Evolutionary conservation across 176 grass and related monocot genomes (phyloP), one percentile per base, ranked within the genome.

Genomic region (Elymus sibiricus): DNA sequence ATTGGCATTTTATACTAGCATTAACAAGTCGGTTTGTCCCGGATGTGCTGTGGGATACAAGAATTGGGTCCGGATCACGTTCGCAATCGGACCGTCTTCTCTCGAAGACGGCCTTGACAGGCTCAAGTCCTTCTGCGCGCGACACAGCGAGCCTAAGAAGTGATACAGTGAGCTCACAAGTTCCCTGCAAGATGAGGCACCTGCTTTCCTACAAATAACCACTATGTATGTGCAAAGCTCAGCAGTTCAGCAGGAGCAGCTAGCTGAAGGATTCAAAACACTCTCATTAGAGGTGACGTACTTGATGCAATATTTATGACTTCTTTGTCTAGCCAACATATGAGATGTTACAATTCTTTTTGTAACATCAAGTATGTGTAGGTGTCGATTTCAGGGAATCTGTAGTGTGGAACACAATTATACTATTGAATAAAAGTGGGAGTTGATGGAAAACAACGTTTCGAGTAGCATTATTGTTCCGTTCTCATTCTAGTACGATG

Each of bases 61-160:
- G 74, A 86, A 95, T 43, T 95, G 94, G 94, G 84, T 93, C 21
- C 77, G 91, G 22, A 91, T 93, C 82, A 95, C 91, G 27, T 87
- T 91, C 64, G 84, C 91, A 0, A 53, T 91, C 32, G 87, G 47
- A 11, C 89, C 89, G 1, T 93, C 89, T 80, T 89, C 89, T 68
- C 89, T 95, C 0, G 53, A 93, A 85, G 94, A 93, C 2, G 94
- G 94, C 25, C 86, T 93, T 35, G 71, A 73, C 11, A 91, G 89
- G 89, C 86, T 93, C 15, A 95, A 70, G 35, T 87, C 84, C 34
- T 95, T 91, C 53, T 91, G 91, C 28, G 58, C 42, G 21, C 90
- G 81, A 40, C 79, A 95, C 80, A 67, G 46, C 56, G 92, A 90
- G 74, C 4, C 2, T 2, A 77, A 62, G 7, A 82, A 82, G 64